These are phyloP conservation scores for Wickerhamomyces rabaulensis DNA, from an alignment of 805 yeast species.

Conservation along the genomic window DNA sequence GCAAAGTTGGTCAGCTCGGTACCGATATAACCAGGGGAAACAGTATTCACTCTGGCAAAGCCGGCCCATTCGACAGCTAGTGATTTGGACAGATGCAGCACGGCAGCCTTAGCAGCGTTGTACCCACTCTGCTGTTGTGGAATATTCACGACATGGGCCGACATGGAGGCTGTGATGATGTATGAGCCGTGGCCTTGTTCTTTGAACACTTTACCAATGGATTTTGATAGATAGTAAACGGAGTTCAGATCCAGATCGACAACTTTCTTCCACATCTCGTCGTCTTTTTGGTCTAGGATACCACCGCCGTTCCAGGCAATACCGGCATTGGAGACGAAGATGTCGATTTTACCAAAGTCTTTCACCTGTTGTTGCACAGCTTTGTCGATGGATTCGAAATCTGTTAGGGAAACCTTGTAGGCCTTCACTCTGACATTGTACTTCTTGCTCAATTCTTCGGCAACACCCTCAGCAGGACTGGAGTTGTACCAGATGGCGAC, in stretches of 20 bases:
- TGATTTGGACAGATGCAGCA: constrained; percentile 68
- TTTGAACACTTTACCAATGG: constrained; percentile 68
- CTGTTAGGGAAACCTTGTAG: constrained; percentile 31
- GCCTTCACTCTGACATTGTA: constrained; percentile 66
- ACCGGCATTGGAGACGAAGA: constrained; percentile 89
- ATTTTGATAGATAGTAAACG: constrained; percentile 74
- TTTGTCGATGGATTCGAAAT: constrained; percentile 23
- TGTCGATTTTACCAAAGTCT: constrained; percentile 73
- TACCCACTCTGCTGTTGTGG: constrained; percentile 87
- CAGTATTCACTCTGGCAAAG: constrained; percentile 79
- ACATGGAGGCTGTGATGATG: constrained; percentile 84
- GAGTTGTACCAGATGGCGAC: constrained; percentile 43
- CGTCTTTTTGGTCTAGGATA: constrained; percentile 38
- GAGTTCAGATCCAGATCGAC: constrained; percentile 75
- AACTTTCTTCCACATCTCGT: constrained; percentile 63
- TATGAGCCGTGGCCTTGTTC: constrained; percentile 73
- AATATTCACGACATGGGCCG: constrained; percentile 79
- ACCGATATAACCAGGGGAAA: constrained; percentile 80
- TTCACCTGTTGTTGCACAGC: constrained; percentile 36
- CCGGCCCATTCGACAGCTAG: constrained; percentile 85
- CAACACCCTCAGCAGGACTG: constrained; percentile 24
- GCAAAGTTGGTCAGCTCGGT: constrained; percentile 59
- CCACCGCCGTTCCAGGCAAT: constrained; percentile 74
- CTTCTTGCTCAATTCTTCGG: constrained; percentile 52
- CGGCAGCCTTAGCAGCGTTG: constrained; percentile 85